These are phyloP conservation scores for Amborella trichopoda DNA, from an alignment of 164 flowering plant genomes.

Conservation along the genomic window DNA sequence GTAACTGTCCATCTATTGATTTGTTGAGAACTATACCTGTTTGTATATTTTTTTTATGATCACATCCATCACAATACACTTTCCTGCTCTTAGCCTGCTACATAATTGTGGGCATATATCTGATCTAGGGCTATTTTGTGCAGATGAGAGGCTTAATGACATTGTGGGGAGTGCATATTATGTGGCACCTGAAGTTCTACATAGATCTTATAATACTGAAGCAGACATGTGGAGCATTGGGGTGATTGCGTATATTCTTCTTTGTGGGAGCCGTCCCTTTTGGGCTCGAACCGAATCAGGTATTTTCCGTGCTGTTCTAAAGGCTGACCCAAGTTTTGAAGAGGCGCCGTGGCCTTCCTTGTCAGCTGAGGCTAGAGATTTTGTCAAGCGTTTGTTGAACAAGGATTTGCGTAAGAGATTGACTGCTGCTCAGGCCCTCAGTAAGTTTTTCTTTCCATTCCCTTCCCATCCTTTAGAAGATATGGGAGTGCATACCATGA, in stretches of 20 bases:
- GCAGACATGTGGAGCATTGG: conserved; percentile 99
- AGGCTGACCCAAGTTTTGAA: conserved; percentile 83
- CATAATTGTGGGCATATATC: too few species aligned
- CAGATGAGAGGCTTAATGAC: conserved; percentile 97
- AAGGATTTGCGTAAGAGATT: conserved; percentile 86
- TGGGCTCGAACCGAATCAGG: conserved; percentile 98
- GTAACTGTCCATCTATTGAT: too few species aligned
- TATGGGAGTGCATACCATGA: too few species aligned
- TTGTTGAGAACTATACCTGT: too few species aligned
- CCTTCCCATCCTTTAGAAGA: too few species aligned
- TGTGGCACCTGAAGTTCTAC: conserved; percentile 98
- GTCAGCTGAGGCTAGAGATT: conserved; percentile 76
- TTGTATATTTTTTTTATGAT: too few species aligned
- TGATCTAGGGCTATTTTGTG: too few species aligned
- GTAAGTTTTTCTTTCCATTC: conserved; percentile 51
- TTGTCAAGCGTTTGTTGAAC: conserved; percentile 80
- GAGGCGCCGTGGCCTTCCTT: conserved; percentile 95
- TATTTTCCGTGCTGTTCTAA: conserved; percentile 79
- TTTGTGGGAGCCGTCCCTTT: conserved; percentile 96
- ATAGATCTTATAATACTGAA: conserved; percentile 92
- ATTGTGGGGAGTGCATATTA: conserved; percentile 98
- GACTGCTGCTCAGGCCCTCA: conserved; percentile 91
- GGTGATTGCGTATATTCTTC: conserved; percentile 91
- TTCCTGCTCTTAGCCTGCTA: too few species aligned
- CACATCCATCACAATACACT: too few species aligned